Evolutionary conservation across 75 land plant species (phyloP).

Genomic region (Picea glauca): DNA sequence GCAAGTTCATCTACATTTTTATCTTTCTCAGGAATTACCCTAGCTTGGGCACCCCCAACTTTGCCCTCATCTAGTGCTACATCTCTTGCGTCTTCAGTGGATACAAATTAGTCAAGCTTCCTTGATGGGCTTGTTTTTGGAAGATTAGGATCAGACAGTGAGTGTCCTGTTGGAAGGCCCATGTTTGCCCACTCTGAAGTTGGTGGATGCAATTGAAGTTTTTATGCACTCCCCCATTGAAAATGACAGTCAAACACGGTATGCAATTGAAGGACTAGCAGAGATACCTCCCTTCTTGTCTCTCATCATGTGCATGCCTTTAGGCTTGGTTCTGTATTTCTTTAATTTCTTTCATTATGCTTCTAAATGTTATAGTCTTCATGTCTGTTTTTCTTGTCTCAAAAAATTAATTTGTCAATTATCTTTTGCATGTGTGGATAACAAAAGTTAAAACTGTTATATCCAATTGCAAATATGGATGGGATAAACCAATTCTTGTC

Average conservation of each 20-base stretch:
- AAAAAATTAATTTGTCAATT: not conserved
- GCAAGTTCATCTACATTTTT: constrained; percentile 5
- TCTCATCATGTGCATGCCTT: not conserved
- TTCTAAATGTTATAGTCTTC: not conserved
- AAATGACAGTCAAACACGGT: constrained; percentile 15
- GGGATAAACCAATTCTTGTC: not conserved
- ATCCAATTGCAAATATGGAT: not conserved
- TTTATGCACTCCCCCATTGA: constrained; percentile 15
- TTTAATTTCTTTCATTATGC: not conserved
- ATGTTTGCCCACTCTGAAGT: constrained; percentile 16
- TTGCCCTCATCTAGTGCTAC: constrained; percentile 10
- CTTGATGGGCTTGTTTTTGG: constrained; percentile 5
- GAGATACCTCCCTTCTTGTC: constrained; percentile 29
- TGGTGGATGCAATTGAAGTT: constrained; percentile 9
- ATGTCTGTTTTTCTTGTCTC: not conserved
- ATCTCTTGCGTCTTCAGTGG: not conserved
- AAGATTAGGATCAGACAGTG: constrained; percentile 12
- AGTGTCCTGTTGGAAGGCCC: not conserved
- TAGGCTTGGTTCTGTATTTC: not conserved
- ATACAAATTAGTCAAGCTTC: not conserved
- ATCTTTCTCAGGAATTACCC: not conserved
- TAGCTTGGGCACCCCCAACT: not conserved
- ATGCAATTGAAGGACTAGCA: constrained; percentile 49
- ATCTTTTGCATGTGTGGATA: not conserved
- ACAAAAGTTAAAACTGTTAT: too few species aligned